These are phyloP conservation scores for Cyclotella sp. DNA, from an alignment of 108 stramenopile species.

Conservation along the genomic window DNA sequence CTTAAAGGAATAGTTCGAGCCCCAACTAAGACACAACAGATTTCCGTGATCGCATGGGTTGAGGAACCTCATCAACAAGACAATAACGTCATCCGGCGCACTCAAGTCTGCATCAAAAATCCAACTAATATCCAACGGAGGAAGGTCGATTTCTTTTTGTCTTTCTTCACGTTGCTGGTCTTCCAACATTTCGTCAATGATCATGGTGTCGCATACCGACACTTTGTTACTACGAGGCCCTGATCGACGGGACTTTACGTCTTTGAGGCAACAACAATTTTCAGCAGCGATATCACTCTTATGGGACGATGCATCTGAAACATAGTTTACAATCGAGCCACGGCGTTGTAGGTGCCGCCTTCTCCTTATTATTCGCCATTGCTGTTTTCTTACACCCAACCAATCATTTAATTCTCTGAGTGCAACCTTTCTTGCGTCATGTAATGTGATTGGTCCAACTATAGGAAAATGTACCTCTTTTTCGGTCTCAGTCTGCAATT, in stretches of 20 bases:
- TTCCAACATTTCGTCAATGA: conserved; percentile 76
- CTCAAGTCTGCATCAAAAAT: conserved; percentile 66
- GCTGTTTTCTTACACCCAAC: conserved; percentile 70
- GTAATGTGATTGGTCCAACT: not conserved
- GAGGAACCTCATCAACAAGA: conserved; percentile 59
- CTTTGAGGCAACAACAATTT: not conserved
- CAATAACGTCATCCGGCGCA: conserved; percentile 76
- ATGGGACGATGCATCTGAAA: conserved; percentile 2
- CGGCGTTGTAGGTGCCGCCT: conserved; percentile 56
- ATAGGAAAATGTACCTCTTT: conserved; percentile 65
- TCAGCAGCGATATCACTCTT: not conserved
- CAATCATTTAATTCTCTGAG: conserved; percentile 57
- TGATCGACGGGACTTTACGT: conserved; percentile 9
- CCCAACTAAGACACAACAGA: conserved; percentile 60
- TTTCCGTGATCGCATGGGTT: conserved; percentile 60
- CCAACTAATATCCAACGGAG: conserved; percentile 65
- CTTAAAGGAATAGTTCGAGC: conserved; percentile 46
- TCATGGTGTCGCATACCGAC: conserved; percentile 50
- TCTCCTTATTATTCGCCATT: conserved; percentile 69
- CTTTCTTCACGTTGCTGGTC: conserved; percentile 53
- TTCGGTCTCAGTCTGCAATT: conserved; percentile 65
- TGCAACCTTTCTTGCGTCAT: not conserved
- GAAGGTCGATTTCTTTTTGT: conserved; percentile 19
- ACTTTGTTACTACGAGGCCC: conserved; percentile 3
- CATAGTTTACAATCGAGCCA: conserved; percentile 1